Evolutionary conservation across 371 early-diverging fungal genomes (phyloP).

Genomic region (Dipsacomyces acuminosporus): DNA sequence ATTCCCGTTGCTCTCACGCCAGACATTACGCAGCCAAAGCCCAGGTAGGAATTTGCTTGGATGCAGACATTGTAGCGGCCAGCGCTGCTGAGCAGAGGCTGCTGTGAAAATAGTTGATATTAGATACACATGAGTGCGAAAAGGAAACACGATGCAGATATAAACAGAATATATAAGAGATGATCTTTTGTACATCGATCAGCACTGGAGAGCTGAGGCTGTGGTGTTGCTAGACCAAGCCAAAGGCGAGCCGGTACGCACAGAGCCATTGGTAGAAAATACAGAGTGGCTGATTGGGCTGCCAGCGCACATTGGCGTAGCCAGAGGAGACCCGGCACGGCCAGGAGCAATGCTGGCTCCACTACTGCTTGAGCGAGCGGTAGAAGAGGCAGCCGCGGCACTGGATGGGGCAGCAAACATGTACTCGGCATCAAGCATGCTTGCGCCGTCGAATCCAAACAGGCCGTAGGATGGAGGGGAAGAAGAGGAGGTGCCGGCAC

Average conservation of each 20-base stretch:
- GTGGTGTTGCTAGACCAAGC: slow-evolving; percentile 33
- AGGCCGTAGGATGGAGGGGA: background rate
- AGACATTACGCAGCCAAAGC: no score
- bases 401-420: background rate
- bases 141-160: no score
- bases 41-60: no score
- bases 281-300: slow-evolving; percentile 24
- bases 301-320: slow-evolving; percentile 24
- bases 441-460: slow-evolving; percentile 1
- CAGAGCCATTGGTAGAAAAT: slow-evolving; percentile 25
- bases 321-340: slow-evolving; percentile 3
- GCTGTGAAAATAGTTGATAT: no score
- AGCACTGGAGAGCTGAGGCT: slow-evolving; percentile 31
- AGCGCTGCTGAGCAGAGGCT: no score
- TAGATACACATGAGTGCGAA: no score
- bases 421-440: background rate
- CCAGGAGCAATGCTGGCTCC: background rate
- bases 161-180: no score
- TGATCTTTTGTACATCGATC: no score
- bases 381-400: background rate
- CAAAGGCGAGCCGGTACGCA: slow-evolving; percentile 37
- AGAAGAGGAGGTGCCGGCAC: background rate
- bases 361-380: background rate
- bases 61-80: no score
- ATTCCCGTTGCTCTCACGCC: no score